Percentiles rank a stretch among this genome's conserved stretches.
phyloP scores from a whole-genome alignment of 768 basidiomycete genomes.

The Auriscalpium orientale region DNA sequence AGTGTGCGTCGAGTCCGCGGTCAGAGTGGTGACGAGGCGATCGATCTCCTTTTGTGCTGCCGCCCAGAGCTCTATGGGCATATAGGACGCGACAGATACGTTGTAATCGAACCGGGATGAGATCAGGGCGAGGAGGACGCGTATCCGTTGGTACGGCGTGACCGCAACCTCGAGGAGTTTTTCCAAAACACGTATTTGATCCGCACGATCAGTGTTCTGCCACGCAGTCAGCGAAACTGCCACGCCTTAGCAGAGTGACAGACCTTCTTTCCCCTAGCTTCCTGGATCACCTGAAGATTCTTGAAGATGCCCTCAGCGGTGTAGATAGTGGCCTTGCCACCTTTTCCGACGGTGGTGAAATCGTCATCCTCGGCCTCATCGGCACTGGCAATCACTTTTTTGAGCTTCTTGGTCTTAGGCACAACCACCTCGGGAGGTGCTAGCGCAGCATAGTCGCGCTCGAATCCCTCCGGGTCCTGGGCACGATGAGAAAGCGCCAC shows the following conservation, averaged over 20 bases:
- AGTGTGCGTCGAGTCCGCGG: slow-evolving; percentile 63
- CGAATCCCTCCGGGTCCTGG: slow-evolving; percentile 86
- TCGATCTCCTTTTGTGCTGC: slow-evolving; percentile 85
- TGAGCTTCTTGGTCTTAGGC: slow-evolving; percentile 22
- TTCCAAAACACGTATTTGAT: slow-evolving; percentile 89
- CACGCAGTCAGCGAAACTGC: background rate
- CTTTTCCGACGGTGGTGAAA: slow-evolving; percentile 88
- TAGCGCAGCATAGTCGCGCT: slow-evolving; percentile 58
- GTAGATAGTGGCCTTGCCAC: slow-evolving; percentile 76
- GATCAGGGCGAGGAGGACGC: slow-evolving; percentile 88
- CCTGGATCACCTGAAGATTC: slow-evolving; percentile 82
- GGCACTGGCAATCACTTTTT: slow-evolving; percentile 34
- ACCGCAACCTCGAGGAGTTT: slow-evolving; percentile 78
- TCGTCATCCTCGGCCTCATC: slow-evolving; percentile 47
- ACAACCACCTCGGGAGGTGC: slow-evolving; percentile 39
- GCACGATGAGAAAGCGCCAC: background rate
- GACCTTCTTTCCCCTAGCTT: slow-evolving; percentile 95
- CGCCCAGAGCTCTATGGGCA: slow-evolving; percentile 90
- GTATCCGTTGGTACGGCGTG: slow-evolving; percentile 88
- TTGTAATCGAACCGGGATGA: slow-evolving; percentile 98
- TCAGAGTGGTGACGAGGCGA: slow-evolving; percentile 74
- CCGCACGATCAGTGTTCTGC: slow-evolving; percentile 92
- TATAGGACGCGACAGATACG: slow-evolving; percentile 74
- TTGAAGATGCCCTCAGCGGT: slow-evolving; percentile 88
- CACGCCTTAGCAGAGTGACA: slow-evolving; percentile 9